Evolutionary conservation across 305 asterid species (phyloP), one percentile per base, ranked within the genome.

Genomic region (Fraxinus ornus): DNA sequence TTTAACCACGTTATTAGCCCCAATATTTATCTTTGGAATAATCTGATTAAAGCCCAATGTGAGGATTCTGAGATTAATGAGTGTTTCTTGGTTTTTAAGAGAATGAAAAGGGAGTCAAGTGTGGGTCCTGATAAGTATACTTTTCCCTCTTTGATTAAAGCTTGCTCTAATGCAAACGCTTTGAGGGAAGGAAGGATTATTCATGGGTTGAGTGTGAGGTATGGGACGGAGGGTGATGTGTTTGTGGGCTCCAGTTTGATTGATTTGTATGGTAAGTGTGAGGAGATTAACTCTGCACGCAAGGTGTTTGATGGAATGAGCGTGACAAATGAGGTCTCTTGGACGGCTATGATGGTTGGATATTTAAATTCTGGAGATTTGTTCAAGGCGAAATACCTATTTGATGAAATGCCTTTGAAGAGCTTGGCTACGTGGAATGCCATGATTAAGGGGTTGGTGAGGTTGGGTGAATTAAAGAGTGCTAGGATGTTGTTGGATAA

Each of bases 211-310:
- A 60, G 84, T 28, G 75, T 94, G 80, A 89, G 89, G 90, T 88
- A 79, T 36, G 97, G 97, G 81, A 80, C 82, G 21, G 88, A 85
- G 8, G 79, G 78, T 30, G 92, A 91, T 62, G 91, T 91, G 85
- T 89, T 86, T 79, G 89, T 91, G 62, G 95, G 97, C 13, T 91
- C 98, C 21, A 88, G 94, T 75, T 88, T 94, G 93, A 82, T 94
- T 84, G 91, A 91, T 86, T 91, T 93, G 35, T 94, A 93, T 74
- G 97, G 97, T 0, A 93, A 93, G 78, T 93, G 97, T 81, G 80
- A 75, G 74, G 89, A 88, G 81, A 87, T 93, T 83, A 89, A 83
- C n/a, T 86, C 84, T 36, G 97, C 97, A 5, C 86, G 90, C 30
- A 91, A 88, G 86, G 70, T 92, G 84, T 94, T 94, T 44, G 93